Evolutionary conservation across 495 filamentous ascomycete species (phyloP).

Genomic region (Talaromyces thailandensis): DNA sequence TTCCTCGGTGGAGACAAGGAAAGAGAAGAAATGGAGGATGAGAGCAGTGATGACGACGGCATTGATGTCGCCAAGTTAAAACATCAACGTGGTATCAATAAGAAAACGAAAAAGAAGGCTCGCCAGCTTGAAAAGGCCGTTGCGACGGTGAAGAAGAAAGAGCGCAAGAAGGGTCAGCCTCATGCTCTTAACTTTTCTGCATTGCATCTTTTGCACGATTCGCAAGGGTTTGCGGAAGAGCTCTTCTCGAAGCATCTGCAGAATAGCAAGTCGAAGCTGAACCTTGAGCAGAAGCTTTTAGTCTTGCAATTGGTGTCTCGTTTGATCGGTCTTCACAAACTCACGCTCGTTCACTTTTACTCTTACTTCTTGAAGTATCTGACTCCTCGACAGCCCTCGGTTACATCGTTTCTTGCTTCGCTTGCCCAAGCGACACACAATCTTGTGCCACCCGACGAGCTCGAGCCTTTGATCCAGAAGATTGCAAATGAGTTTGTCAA

Average conservation of each 20-base stretch:
- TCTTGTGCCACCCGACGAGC: slow-evolving; percentile 83
- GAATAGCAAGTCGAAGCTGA: slow-evolving; percentile 72
- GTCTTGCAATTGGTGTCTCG: slow-evolving; percentile 85
- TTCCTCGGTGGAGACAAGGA: slow-evolving; percentile 95
- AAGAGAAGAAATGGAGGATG: slow-evolving; percentile 82
- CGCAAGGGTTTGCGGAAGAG: slow-evolving; percentile 86
- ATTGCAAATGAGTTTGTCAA: slow-evolving; percentile 98
- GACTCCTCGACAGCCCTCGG: slow-evolving; percentile 80
- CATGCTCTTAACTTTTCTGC: slow-evolving; percentile 94
- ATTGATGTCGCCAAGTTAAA: slow-evolving; percentile 73
- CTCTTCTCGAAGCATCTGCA: slow-evolving; percentile 90
- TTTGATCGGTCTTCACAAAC: slow-evolving; percentile 85
- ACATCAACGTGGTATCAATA: slow-evolving; percentile 84
- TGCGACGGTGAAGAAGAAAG: slow-evolving; percentile 67
- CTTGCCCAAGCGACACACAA: slow-evolving; percentile 87
- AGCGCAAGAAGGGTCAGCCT: slow-evolving; percentile 78
- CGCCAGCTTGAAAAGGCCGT: slow-evolving; percentile 71
- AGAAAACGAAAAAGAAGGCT: slow-evolving; percentile 84
- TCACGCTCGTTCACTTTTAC: slow-evolving; percentile 77
- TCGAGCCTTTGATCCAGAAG: slow-evolving; percentile 87
- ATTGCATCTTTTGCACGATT: slow-evolving; percentile 91
- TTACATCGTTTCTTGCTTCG: slow-evolving; percentile 90
- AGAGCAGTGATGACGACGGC: slow-evolving; percentile 69
- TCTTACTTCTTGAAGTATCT: slow-evolving; percentile 80
- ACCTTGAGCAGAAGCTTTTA: slow-evolving; percentile 82